Evolutionary conservation across 208 protist species (phyloP).

Genomic region (Ichthyophonus hoferi): DNA sequence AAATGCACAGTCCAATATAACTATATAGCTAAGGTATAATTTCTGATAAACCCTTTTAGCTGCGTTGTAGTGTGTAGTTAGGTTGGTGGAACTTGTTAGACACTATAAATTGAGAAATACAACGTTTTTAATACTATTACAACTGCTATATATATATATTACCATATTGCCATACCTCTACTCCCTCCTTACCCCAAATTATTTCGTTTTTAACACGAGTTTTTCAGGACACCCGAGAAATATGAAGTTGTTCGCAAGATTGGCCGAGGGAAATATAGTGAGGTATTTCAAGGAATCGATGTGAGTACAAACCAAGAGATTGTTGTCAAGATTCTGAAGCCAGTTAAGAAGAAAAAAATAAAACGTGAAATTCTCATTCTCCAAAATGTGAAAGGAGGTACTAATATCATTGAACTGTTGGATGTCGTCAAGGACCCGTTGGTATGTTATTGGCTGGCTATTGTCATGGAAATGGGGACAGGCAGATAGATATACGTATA

Average conservation of each 20-base stretch:
- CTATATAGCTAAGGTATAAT: too few relatives aligned
- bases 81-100: too few relatives aligned
- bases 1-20: too few relatives aligned
- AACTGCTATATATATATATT: not conserved
- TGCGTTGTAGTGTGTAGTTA: too few relatives aligned
- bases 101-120: too few relatives aligned
- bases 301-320: slow-evolving; percentile 75
- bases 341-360: slow-evolving; percentile 97
- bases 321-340: slow-evolving; percentile 95
- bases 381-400: slow-evolving; percentile 91
- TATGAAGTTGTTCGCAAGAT: slow-evolving; percentile 93
- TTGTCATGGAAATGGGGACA: not conserved
- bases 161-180: not conserved
- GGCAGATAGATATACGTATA: not conserved
- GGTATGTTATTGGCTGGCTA: slow-evolving; percentile 8
- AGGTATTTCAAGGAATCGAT: slow-evolving; percentile 95
- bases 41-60: too few relatives aligned
- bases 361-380: slow-evolving; percentile 96
- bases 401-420: slow-evolving; percentile 94
- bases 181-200: not conserved
- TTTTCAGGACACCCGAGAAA: slow-evolving; percentile 63
- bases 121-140: not conserved
- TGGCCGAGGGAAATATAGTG: slow-evolving; percentile 96
- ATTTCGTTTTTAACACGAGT: not conserved
- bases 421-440: slow-evolving; percentile 90